These are phyloP conservation scores for Populus hybrid DNA, from an alignment of 441 rosid species.

Conservation along the genomic window DNA sequence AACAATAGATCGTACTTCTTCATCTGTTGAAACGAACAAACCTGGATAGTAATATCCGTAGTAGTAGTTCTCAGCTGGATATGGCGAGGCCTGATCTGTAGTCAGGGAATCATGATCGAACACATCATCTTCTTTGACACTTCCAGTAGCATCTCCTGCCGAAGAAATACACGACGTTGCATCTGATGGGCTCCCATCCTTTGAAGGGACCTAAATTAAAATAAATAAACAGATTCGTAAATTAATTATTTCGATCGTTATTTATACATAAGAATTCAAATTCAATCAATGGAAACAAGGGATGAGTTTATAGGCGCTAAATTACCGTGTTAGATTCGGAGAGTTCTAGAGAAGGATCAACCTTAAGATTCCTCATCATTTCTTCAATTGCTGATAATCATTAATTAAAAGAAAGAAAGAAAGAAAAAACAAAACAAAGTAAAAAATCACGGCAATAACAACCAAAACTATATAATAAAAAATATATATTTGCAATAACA, in stretches of 20 bases:
- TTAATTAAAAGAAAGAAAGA: background rate
- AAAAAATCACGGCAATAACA: background rate
- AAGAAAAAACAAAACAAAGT: background rate
- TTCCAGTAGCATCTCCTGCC: constrained; percentile 17
- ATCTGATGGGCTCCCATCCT: constrained; percentile 34
- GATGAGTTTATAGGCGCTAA: background rate
- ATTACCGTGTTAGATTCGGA: constrained; percentile 27
- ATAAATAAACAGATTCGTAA: background rate
- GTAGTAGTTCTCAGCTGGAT: constrained; percentile 48
- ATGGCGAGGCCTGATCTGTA: constrained; percentile 48
- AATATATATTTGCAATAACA: too few species aligned
- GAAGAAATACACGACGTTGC: constrained; percentile 25
- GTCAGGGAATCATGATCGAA: constrained; percentile 28
- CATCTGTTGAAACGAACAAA: constrained; percentile 14
- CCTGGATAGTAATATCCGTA: constrained; percentile 81
- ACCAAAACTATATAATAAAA: too few species aligned
- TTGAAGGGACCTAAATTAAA: constrained; percentile 20
- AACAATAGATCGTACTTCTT: background rate
- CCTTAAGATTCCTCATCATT: constrained; percentile 39
- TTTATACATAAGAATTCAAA: background rate
- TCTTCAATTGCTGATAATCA: constrained; percentile 30
- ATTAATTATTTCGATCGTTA: background rate
- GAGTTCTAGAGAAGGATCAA: constrained; percentile 33
- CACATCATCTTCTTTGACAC: constrained; percentile 17
- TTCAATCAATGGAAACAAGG: background rate